Evolutionary conservation across 2,329 filamentous ascomycete species (phyloP).

Genomic region (Pseudopyricularia cyperi): DNA sequence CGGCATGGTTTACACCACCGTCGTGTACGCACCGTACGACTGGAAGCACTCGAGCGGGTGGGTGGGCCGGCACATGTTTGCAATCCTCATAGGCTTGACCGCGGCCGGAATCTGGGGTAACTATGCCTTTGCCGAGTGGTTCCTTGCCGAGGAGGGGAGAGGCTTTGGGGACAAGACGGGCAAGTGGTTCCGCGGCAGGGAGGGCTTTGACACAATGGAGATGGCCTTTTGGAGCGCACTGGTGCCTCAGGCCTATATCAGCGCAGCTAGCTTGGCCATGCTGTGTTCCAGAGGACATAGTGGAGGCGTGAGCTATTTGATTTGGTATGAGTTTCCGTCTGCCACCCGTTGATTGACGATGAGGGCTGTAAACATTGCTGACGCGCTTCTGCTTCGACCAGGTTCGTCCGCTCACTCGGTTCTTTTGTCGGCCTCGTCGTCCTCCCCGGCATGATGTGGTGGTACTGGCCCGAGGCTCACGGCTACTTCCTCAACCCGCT

Average conservation of each 20-base stretch:
- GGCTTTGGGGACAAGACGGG: slow-evolving; percentile 29
- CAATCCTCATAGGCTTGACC: slow-evolving; percentile 21
- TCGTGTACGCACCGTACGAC: slow-evolving; percentile 28
- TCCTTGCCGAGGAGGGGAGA: slow-evolving; percentile 26
- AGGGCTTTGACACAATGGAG: slow-evolving; percentile 33
- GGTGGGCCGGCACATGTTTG: slow-evolving; percentile 25
- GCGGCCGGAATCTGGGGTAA: slow-evolving; percentile 23
- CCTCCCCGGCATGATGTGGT: slow-evolving; percentile 28
- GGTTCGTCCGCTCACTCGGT: slow-evolving; percentile 29
- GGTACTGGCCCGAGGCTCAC: slow-evolving; percentile 37
- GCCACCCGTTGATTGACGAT: background rate
- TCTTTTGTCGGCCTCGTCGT: slow-evolving; percentile 26
- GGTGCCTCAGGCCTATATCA: slow-evolving; percentile 26
- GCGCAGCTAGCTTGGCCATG: slow-evolving; percentile 26
- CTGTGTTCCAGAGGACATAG: slow-evolving; percentile 31
- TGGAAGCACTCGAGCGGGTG: slow-evolving; percentile 24
- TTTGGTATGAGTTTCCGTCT: slow-evolving; percentile 26
- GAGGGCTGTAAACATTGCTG: background rate
- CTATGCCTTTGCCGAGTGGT: slow-evolving; percentile 31
- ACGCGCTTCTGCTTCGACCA: slow-evolving; percentile 9
- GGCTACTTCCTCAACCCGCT: slow-evolving; percentile 30
- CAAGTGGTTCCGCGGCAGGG: slow-evolving; percentile 26
- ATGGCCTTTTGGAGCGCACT: slow-evolving; percentile 34
- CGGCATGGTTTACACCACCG: slow-evolving; percentile 29
- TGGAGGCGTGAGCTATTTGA: slow-evolving; percentile 31